A percentile compares a stretch with the other conserved stretches of the same genome.
phyloP scores from a whole-genome alignment of 73 alveolate species.

The Paramecium pentaurelia region DNA sequence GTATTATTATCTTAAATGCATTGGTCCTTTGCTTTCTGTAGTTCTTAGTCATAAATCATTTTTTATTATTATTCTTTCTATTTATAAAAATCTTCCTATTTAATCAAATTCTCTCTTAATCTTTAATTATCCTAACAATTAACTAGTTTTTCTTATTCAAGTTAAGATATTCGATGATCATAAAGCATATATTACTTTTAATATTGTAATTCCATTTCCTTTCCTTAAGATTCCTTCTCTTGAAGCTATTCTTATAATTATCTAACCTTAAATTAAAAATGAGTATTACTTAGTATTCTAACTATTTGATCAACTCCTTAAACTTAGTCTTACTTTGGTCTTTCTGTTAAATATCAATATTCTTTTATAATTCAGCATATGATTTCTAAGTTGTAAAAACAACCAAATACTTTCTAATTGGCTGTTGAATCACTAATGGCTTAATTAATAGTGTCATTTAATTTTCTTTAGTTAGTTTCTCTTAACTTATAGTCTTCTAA shows the following conservation, averaged over 20 bases:
- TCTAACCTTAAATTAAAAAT: neutral
- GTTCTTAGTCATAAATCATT: neutral
- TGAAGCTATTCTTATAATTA: neutral
- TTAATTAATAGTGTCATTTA: neutral
- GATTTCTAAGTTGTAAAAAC: neutral
- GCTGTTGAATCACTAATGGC: neutral
- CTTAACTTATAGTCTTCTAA: slow-evolving; percentile 16
- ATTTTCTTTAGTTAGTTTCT: neutral
- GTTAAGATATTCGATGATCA: neutral
- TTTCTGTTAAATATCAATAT: neutral
- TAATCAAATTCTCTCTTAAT: neutral
- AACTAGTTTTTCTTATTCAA: neutral
- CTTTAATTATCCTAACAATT: neutral
- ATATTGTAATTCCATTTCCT: neutral
- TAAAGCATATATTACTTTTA: neutral
- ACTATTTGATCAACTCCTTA: neutral
- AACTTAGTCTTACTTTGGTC: neutral
- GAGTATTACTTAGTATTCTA: neutral
- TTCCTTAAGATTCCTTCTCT: neutral
- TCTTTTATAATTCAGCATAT: neutral
- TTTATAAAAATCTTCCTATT: neutral
- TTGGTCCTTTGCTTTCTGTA: neutral
- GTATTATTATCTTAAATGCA: neutral
- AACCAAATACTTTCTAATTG: neutral
- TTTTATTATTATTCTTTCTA: slow-evolving; percentile 5